Conservation (phyloP, 805 yeast species). For the Ogataea haglerorum region DNA sequence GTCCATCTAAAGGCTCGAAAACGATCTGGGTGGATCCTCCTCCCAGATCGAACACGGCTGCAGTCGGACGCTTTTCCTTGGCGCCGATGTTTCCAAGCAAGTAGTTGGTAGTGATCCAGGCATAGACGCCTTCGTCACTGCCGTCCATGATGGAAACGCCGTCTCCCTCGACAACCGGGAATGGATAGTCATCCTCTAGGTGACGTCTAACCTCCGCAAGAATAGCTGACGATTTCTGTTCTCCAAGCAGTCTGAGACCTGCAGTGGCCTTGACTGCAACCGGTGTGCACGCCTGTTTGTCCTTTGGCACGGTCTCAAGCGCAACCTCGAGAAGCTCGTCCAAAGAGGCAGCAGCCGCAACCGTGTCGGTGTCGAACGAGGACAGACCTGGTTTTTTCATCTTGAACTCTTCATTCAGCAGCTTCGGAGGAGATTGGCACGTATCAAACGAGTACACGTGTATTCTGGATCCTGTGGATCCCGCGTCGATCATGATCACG, state of each 20-base stretch:
- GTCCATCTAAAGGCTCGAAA: conserved; percentile 78
- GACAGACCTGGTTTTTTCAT: conserved; percentile 94
- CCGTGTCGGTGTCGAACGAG: conserved; percentile 72
- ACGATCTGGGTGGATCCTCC: conserved; percentile 99
- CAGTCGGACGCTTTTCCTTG: conserved; percentile 75
- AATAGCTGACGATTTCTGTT: conserved; percentile 65
- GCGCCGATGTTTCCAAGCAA: conserved; percentile 89
- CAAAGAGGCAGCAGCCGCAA: conserved; percentile 85
- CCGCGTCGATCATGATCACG: conserved; percentile 96
- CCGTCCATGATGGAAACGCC: conserved; percentile 96
- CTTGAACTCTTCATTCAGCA: conserved; percentile 75
- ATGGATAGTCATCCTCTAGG: conserved; percentile 79
- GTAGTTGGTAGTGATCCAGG: conserved; percentile 97
- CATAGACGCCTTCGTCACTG: conserved; percentile 95
- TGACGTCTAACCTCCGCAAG: conserved; percentile 73
- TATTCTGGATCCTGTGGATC: conserved; percentile 94
- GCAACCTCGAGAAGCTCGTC: conserved; percentile 81
- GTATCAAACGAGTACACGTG: conserved; percentile 91
- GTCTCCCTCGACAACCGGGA: conserved; percentile 82
- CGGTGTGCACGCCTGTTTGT: conserved; percentile 78
- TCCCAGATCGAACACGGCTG: conserved; percentile 96
- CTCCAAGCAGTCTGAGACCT: conserved; percentile 85
- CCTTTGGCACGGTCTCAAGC: conserved; percentile 68
- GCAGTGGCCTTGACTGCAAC: conserved; percentile 98
- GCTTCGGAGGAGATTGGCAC: conserved; percentile 78